Percentiles rank a stretch among this genome's conserved stretches.
phyloP scores from a whole-genome alignment of 768 basidiomycete genomes.

The Hortiboletus flavorubellus region DNA sequence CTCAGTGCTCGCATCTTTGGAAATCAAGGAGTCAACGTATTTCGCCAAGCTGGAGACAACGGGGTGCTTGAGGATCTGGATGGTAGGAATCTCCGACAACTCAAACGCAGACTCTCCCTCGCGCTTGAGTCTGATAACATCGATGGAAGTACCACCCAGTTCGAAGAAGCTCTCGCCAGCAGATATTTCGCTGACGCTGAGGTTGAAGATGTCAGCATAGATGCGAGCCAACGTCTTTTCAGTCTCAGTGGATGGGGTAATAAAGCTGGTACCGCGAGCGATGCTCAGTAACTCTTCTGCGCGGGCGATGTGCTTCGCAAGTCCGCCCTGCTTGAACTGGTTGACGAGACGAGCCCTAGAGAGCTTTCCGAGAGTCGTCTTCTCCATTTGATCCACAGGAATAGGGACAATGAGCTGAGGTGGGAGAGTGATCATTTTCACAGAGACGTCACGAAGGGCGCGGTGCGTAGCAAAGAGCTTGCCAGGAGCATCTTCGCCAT shows the following conservation, averaged over 20 bases:
- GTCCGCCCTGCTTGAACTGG: constrained; percentile 36
- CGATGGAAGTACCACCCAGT: constrained; percentile 42
- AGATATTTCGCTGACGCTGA: constrained; percentile 21
- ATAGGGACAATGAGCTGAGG: constrained; percentile 40
- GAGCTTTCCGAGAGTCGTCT: constrained; percentile 46
- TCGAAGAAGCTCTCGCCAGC: constrained; percentile 38
- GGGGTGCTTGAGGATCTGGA: constrained; percentile 37
- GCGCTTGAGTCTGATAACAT: constrained; percentile 32
- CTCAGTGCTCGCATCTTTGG: constrained; percentile 13
- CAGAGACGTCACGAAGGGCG: constrained; percentile 29
- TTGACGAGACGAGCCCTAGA: constrained; percentile 36
- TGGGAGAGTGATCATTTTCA: constrained; percentile 33
- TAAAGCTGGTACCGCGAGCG: constrained; percentile 22
- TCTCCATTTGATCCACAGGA: constrained; percentile 35
- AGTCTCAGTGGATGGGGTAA: constrained; percentile 20
- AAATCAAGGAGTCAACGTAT: constrained; percentile 30
- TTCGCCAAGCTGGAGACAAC: constrained; percentile 28
- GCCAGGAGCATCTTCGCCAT: constrained; percentile 23
- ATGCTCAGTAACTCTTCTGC: constrained; percentile 25
- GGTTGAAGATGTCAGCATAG: constrained; percentile 32
- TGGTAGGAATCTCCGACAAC: constrained; percentile 35
- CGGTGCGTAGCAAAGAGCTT: constrained; percentile 27
- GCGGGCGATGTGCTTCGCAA: constrained; percentile 27
- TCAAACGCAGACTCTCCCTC: constrained; percentile 28
- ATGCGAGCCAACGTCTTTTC: constrained; percentile 31